Conservation (phyloP, 768 basidiomycete species). For the Hortiboletus campestris region DNA sequence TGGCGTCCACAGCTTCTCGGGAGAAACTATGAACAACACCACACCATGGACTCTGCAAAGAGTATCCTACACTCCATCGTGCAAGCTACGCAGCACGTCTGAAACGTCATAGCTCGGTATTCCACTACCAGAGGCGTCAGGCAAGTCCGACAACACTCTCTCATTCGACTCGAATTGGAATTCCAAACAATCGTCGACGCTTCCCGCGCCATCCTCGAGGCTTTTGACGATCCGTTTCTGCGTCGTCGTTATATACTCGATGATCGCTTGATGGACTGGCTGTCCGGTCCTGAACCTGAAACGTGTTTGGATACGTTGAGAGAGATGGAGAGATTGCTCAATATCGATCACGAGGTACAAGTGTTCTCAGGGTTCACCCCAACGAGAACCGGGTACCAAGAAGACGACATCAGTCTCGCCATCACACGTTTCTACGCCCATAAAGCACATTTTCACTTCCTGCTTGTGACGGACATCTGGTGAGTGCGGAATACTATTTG, state of each 20-base stretch:
- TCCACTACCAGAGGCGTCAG: background rate
- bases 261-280: slow-evolving; percentile 5
- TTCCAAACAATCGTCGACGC: slow-evolving; percentile 5
- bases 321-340: background rate
- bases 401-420: background rate
- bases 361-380: background rate
- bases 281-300: background rate
- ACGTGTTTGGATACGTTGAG: slow-evolving; percentile 1
- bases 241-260: slow-evolving; percentile 1
- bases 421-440: background rate
- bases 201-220: slow-evolving; percentile 4
- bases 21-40: background rate
- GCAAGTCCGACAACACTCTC: slow-evolving; percentile 3
- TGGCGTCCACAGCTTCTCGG: too few relatives aligned
- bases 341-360: background rate
- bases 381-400: background rate
- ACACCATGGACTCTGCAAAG: slow-evolving; percentile 8
- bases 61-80: background rate
- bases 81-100: background rate
- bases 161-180: slow-evolving; percentile 3
- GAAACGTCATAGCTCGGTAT: background rate
- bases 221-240: background rate
- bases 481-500: background rate
- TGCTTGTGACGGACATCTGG: slow-evolving; percentile 13
- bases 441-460: slow-evolving; percentile 7